phyloP scores from a whole-genome alignment of 108 stramenopile genomes.

The Mediolabrus comicus region DNA sequence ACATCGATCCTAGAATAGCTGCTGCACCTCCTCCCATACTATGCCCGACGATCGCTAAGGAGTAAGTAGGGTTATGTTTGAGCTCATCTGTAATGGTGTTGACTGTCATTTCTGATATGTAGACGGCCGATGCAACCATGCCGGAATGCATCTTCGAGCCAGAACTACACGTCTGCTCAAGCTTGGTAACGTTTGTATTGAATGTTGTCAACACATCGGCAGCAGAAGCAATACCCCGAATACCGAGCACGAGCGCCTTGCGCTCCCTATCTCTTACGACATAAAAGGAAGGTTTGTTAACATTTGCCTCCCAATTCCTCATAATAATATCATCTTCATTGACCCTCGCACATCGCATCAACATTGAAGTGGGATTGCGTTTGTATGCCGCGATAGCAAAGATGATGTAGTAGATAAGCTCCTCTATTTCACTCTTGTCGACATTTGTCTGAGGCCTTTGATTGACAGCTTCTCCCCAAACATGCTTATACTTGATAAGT shows the following conservation, averaged over 20 bases:
- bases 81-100: slow-evolving; percentile 52
- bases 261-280: slow-evolving; percentile 51
- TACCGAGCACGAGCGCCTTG: slow-evolving; percentile 49
- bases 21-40: slow-evolving; percentile 69
- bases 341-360: slow-evolving; percentile 52
- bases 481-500: too few species aligned
- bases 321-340: slow-evolving; percentile 42
- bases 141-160: slow-evolving; percentile 57
- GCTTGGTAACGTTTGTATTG: too few species aligned
- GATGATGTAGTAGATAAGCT: slow-evolving; percentile 53
- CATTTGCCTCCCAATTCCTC: slow-evolving; percentile 50
- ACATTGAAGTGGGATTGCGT: slow-evolving; percentile 57
- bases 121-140: slow-evolving; percentile 62
- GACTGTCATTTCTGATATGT: slow-evolving; percentile 37
- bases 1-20: slow-evolving; percentile 58
- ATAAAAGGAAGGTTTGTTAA: slow-evolving; percentile 58
- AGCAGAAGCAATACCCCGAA: slow-evolving; percentile 67
- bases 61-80: slow-evolving; percentile 41
- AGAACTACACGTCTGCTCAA: too few species aligned
- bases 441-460: too few species aligned
- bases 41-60: slow-evolving; percentile 67
- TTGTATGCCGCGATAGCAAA: slow-evolving; percentile 71
- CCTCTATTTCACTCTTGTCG: too few species aligned
- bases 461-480: too few species aligned
- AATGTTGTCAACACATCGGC: slow-evolving; percentile 71